phyloP scores from a whole-genome alignment of 768 basidiomycete species.

The Auriscalpium vulgare region DNA sequence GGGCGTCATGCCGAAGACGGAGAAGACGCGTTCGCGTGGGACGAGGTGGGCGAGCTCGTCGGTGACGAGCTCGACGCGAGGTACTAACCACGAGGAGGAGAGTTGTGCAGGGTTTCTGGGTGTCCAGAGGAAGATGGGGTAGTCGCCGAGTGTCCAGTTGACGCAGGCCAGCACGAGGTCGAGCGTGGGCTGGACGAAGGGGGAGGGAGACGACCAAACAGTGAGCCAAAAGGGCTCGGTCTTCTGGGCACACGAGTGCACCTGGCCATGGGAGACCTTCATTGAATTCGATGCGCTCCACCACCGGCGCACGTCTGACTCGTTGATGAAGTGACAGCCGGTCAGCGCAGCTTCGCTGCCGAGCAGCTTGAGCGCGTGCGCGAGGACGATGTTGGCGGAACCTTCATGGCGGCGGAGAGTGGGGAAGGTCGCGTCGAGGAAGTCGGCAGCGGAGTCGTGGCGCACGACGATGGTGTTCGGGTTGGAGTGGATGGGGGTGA shows the following conservation, averaged over 20 bases:
- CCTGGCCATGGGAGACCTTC: constrained; percentile 1
- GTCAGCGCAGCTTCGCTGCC: constrained; percentile 30
- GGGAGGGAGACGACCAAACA: constrained; percentile 32
- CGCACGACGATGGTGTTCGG: constrained; percentile 25
- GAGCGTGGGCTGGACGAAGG: constrained; percentile 23
- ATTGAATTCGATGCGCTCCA: constrained; percentile 16
- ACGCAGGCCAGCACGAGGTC: constrained; percentile 43
- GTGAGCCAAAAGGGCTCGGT: constrained; percentile 40
- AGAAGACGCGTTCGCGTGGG: constrained; percentile 38
- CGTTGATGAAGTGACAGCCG: constrained; percentile 27
- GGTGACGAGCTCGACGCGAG: constrained; percentile 30
- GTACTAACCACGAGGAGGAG: constrained; percentile 25
- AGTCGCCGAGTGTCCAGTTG: constrained; percentile 33
- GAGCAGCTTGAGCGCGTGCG: constrained; percentile 39
- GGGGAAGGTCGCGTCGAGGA: constrained; percentile 33
- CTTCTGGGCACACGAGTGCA: not conserved
- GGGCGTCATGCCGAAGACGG: constrained; percentile 38
- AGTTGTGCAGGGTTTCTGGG: constrained; percentile 21
- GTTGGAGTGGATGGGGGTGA: constrained; percentile 18
- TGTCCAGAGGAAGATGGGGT: constrained; percentile 48
- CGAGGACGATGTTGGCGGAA: constrained; percentile 45
- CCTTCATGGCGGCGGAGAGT: constrained; percentile 36
- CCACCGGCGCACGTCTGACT: constrained; percentile 25
- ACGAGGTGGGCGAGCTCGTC: constrained; percentile 31
- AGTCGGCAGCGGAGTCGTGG: constrained; percentile 32